These are phyloP conservation scores for Rhizopus microsporus DNA, from an alignment of 371 early-diverging fungal genomes.

Conservation along the genomic window DNA sequence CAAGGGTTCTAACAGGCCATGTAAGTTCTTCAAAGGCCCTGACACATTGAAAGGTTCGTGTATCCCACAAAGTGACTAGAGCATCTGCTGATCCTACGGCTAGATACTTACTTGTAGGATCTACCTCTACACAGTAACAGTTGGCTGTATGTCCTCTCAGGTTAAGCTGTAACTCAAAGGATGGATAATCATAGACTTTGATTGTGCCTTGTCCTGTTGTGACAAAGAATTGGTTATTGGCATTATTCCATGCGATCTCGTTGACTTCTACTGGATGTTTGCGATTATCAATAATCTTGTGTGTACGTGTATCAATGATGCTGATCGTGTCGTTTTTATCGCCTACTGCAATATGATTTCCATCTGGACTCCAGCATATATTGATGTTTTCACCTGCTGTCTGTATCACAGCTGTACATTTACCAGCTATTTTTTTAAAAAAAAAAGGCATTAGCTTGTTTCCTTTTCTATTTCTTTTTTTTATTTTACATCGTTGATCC, in stretches of 20 bases:
- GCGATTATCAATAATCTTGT: conserved; percentile 55
- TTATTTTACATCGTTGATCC: conserved; percentile 75
- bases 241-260: conserved; percentile 81
- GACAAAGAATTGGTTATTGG: conserved; percentile 75
- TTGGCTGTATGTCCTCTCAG: conserved; percentile 80
- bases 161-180: conserved; percentile 56
- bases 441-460: background rate
- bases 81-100: conserved; percentile 84
- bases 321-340: conserved; percentile 81
- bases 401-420: conserved; percentile 61
- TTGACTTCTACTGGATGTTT: conserved; percentile 69
- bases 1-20: conserved; percentile 82
- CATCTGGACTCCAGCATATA: conserved; percentile 84
- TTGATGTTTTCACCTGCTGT: conserved; percentile 88
- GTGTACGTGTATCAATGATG: conserved; percentile 75
- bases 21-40: conserved; percentile 69
- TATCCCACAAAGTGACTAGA: conserved; percentile 75
- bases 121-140: conserved; percentile 82
- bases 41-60: conserved; percentile 64
- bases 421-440: conserved; percentile 56
- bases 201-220: conserved; percentile 81
- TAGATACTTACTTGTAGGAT: conserved; percentile 76
- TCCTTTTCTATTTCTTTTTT: background rate
- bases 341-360: conserved; percentile 78
- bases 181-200: conserved; percentile 67